Evolutionary conservation across 108 stramenopile species (phyloP), one percentile per base, ranked within the genome.

Genomic region (Pseudonitzschia pungens): DNA sequence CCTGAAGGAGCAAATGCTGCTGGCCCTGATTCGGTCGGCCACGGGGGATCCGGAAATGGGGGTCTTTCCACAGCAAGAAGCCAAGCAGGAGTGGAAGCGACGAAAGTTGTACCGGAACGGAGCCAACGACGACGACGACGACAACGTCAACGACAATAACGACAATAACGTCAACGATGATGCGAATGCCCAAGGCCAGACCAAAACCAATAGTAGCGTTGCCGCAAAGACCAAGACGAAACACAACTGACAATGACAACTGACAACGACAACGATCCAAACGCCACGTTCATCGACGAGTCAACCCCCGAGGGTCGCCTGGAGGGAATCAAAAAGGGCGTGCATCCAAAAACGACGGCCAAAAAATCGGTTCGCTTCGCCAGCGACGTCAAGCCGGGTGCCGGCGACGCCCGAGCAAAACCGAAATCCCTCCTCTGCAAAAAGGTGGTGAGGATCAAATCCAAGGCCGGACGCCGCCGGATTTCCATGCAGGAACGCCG

Each of bases 1-100:
- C 48, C 70, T 87, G 65, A 84, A 90, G 50, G 85, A 87, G 73
- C 87, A 86, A 69, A 86, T 90, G 56, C 65, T 87, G 16, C 64
- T 87, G 64, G 18, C 71, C 51, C 82, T 84, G 45, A 41, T 89
- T 27, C 76, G 77, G 18, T 58, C 62, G 60, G 82, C 77, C 18
- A 75, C 85, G 11, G 75, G 79, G 20, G 73, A 71, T 72, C 40
- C 32, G 7, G 76, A 78, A 2, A 50, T 75, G 57, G 69, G 63
- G 8, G 31, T 73, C 27, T 69, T 73, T 27, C 74, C 79, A 2
- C 73, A 80, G 55, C 62, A 71, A 57, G 73, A 80, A 29, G 59
- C 68, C 14, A 60, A 42, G 48, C 73, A 71, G 21, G 79, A 78
- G 44, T 52, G 74, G 56, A 50, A 64, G 16, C 57, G 67, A 18